Evolutionary conservation across 441 rosid species (phyloP), one percentile per base, ranked within the genome.

Genomic region (Hura crepitans): DNA sequence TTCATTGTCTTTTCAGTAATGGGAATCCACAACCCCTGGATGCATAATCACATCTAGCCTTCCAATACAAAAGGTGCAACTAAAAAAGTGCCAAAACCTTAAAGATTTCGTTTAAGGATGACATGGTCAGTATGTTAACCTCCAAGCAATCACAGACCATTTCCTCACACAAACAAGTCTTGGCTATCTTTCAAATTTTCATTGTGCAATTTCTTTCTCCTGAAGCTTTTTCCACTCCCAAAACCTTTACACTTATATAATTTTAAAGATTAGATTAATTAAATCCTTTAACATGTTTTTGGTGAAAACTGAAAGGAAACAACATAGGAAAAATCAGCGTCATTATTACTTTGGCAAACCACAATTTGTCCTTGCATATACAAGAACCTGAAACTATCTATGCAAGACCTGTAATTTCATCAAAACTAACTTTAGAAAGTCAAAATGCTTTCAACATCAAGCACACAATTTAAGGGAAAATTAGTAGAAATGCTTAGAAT

Each of bases 101-200:
- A 43, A 43, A 35, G 28, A 57, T 45, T 45, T 30, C 56, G n/a
- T n/a, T n/a, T n/a, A 14, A n/a, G 22, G 46, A 69, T 58, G 57
- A 17, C 35, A 49, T 23, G 66, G 15, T 25, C 13, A 60, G 47
- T n/a, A n/a, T n/a, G n/a, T n/a, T n/a, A n/a, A n/a, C 15, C 35
- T 20, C 47, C 47, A 22, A 31, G 42, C 35, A 35, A 49, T 15
- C 57, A 59, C 13, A 33, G 35, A n/a, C 17, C 49, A 49, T 49
- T 23, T 27, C 73, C 23, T 4, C 14, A 59, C 4, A 22, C 66
- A 60, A 35, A 47, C 20, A 47, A 47, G 33, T 57, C 46, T 58
- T 47, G 45, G 27, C 45, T 45, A 57, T 46, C 57, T 28, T 69
- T 65, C 20, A n/a, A 58, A 22, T 33, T 66, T 28, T 33, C 23